A percentile compares a stretch with the other conserved stretches of the same genome.
phyloP scores from a whole-genome alignment of 2,329 filamentous ascomycete genomes.

The Ceratocystis huliohia region DNA sequence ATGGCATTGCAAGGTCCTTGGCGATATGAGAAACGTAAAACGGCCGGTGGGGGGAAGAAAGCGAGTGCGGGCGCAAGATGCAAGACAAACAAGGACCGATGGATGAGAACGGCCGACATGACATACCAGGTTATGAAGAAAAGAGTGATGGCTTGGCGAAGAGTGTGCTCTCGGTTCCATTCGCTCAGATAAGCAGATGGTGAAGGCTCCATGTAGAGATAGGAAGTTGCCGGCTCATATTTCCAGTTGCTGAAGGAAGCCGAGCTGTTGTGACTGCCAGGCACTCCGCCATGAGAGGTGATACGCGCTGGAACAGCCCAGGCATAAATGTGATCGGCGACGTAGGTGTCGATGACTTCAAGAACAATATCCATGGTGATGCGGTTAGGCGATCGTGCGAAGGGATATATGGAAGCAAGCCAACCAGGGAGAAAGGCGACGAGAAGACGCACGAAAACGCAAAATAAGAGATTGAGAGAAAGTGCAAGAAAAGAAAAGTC shows the following conservation, averaged over 20 bases:
- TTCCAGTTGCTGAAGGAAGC: conserved; percentile 51
- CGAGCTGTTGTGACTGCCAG: conserved; percentile 35
- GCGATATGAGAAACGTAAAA: not conserved
- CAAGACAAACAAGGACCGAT: not conserved
- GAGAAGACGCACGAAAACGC: not conserved
- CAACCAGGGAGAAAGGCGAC: not conserved
- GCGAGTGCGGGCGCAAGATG: not conserved
- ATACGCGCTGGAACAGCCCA: conserved; percentile 47
- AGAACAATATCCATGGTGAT: conserved; percentile 79
- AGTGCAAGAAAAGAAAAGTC: conserved; percentile 3
- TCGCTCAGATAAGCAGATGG: conserved; percentile 67
- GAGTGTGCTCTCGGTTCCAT: conserved; percentile 64
- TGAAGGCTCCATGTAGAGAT: conserved; percentile 56
- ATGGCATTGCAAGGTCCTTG: not conserved
- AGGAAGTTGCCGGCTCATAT: conserved; percentile 61
- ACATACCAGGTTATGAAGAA: conserved; percentile 76
- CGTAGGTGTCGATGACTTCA: conserved; percentile 67
- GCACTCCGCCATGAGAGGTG: not conserved
- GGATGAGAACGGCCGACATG: conserved; percentile 26
- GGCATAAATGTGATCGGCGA: conserved; percentile 71
- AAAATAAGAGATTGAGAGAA: not conserved
- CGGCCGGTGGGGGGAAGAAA: not conserved
- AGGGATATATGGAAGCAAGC: not conserved
- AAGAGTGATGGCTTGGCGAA: conserved; percentile 60
- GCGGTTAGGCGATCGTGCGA: not conserved